Conservation (phyloP, 164 flowering plant species). For the Nymphaea thermarum region DNA sequence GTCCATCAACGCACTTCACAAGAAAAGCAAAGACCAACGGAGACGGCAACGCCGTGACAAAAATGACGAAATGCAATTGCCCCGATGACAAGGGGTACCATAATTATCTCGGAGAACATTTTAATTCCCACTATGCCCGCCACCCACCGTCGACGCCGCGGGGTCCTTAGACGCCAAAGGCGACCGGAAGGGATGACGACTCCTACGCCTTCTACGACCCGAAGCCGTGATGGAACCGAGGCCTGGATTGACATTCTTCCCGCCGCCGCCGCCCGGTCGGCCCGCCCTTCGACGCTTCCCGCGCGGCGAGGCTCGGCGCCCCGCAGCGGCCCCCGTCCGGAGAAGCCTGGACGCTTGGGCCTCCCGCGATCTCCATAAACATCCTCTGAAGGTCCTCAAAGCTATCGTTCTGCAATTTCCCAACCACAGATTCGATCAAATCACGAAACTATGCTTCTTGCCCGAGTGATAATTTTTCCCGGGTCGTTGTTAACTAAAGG, state of each 20-base stretch:
- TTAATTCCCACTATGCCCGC: neutral
- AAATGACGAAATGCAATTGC: neutral
- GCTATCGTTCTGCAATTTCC: conserved; percentile 32
- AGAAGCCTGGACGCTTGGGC: conserved; percentile 4
- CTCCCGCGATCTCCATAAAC: conserved; percentile 68
- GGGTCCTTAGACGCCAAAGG: neutral
- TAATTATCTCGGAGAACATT: neutral
- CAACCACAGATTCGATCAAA: neutral
- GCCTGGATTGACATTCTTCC: neutral
- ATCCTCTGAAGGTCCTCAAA: conserved; percentile 83
- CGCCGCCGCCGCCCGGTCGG: neutral
- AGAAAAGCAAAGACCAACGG: no score
- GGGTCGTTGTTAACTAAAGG: neutral
- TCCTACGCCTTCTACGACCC: neutral
- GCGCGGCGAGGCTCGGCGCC: neutral
- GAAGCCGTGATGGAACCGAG: neutral
- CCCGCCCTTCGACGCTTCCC: neutral
- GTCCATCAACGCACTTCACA: no score
- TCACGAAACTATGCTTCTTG: neutral
- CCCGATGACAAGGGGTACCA: neutral
- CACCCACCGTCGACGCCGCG: neutral
- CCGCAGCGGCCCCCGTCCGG: conserved; percentile 11
- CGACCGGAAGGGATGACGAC: neutral
- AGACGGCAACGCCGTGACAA: no score
- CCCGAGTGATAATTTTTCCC: neutral